phyloP scores from a whole-genome alignment of 2,329 filamentous ascomycete genomes.

The Zelopaecilomyces penicillatus region DNA sequence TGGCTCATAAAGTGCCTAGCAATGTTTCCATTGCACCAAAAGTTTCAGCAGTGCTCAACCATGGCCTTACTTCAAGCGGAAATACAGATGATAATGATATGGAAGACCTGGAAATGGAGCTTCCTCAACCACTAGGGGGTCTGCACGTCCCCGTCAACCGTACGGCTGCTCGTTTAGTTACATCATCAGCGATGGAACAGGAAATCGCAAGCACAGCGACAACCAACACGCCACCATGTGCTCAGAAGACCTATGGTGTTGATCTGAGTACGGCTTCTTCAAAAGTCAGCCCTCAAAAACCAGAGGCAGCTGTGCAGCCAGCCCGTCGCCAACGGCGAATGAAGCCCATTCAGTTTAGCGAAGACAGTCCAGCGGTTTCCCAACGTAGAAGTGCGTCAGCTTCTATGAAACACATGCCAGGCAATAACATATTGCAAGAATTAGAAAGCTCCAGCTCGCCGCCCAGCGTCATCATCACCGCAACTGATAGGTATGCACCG shows the following conservation, averaged over 20 bases:
- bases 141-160: conserved; percentile 16
- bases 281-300: no score
- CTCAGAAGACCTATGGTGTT: conserved; percentile 12
- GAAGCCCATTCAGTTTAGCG: conserved; percentile 18
- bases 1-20: no score
- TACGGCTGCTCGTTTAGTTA: conserved; percentile 7
- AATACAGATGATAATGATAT: conserved; percentile 15
- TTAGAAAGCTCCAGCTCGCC: conserved; percentile 17
- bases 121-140: conserved; percentile 20
- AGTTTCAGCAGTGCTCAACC: conserved; percentile 8
- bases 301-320: no score
- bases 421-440: conserved; percentile 16
- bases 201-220: background rate
- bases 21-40: background rate
- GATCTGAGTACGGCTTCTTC: no score
- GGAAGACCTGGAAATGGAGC: conserved; percentile 28
- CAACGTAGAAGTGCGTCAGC: background rate
- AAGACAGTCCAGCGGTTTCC: conserved; percentile 12
- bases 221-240: conserved; percentile 23
- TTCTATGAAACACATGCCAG: conserved; percentile 14
- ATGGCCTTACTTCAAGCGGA: conserved; percentile 11
- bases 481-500: conserved; percentile 10
- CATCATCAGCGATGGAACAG: background rate
- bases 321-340: conserved; percentile 12
- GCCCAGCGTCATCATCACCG: conserved; percentile 22